These are phyloP conservation scores for Cadophora sp. DNA, from an alignment of 2,329 filamentous ascomycete species.

Conservation along the genomic window DNA sequence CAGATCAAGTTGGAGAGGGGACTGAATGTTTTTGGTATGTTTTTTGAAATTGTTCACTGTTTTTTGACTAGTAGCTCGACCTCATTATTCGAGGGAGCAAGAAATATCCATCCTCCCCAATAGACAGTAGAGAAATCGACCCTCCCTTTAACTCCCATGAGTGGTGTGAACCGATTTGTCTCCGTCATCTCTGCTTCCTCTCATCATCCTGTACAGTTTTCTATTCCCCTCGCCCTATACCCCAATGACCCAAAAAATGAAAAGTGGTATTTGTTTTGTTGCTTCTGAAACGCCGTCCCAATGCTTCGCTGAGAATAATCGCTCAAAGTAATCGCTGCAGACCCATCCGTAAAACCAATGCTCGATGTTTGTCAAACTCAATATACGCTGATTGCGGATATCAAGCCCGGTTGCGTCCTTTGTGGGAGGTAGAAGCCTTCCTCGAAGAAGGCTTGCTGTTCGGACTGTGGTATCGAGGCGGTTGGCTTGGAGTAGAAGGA, in stretches of 20 bases:
- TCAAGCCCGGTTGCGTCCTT: conserved; percentile 50
- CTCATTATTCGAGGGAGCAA: conserved; percentile 7
- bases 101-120: neutral
- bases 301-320: conserved; percentile 23
- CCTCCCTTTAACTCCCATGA: conserved; percentile 29
- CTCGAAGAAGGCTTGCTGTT: conserved; percentile 52
- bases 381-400: conserved; percentile 53
- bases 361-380: conserved; percentile 38
- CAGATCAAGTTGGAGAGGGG: neutral
- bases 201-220: neutral
- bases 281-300: conserved; percentile 21
- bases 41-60: conserved; percentile 14
- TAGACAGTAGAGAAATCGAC: conserved; percentile 14
- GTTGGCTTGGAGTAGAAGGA: conserved; percentile 45
- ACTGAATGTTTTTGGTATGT: conserved; percentile 13
- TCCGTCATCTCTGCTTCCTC: neutral
- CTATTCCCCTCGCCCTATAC: neutral
- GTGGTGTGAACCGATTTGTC: conserved; percentile 31
- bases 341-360: conserved; percentile 24
- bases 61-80: conserved; percentile 10
- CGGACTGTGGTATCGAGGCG: conserved; percentile 41
- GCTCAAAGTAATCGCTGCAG: conserved; percentile 32
- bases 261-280: conserved; percentile 19
- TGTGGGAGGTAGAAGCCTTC: conserved; percentile 55
- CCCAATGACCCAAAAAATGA: conserved; percentile 7